Percentiles rank a stretch among this genome's conserved stretches.
phyloP scores from a whole-genome alignment of 345 rosid genomes.

The Erucastrum elatum region DNA sequence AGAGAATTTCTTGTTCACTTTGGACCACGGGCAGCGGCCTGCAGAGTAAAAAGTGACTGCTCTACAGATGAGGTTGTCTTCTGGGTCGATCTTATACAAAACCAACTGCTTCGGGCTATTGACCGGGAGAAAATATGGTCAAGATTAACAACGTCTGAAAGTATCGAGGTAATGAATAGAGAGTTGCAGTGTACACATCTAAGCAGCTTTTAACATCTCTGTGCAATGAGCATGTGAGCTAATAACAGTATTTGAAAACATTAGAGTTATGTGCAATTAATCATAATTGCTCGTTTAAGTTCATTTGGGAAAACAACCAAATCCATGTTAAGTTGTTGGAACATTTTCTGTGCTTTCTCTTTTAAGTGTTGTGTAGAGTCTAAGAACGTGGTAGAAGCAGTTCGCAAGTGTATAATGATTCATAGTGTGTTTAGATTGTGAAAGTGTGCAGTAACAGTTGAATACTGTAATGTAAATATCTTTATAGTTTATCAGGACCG shows the following conservation, averaged over 20 bases:
- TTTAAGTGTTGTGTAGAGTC: not conserved
- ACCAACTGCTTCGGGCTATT: conserved; percentile 79
- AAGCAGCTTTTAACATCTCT: conserved; percentile 1
- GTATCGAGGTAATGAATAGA: conserved; percentile 76
- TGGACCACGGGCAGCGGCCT: conserved; percentile 86
- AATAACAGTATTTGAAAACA: not conserved
- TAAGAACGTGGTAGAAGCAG: not conserved
- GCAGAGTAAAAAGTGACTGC: conserved; percentile 65
- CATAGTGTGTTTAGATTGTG: not conserved
- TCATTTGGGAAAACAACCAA: not conserved
- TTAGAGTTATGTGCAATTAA: not conserved
- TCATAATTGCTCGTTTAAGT: not conserved
- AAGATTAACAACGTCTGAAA: conserved; percentile 87
- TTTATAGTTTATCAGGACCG: conserved; percentile 9
- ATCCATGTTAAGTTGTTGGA: not conserved
- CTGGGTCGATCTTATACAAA: conserved; percentile 94
- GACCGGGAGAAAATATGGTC: conserved; percentile 99
- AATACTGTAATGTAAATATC: not conserved
- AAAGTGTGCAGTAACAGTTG: not conserved
- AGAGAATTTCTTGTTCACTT: conserved; percentile 95
- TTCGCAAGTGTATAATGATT: not conserved
- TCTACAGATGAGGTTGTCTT: conserved; percentile 78
- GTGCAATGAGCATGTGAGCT: not conserved
- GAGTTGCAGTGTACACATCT: conserved; percentile 4
- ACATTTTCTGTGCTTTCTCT: not conserved